Base-by-base conservation (phyloP, 306 rosid species). In the Astragalus membranaceus region DNA sequence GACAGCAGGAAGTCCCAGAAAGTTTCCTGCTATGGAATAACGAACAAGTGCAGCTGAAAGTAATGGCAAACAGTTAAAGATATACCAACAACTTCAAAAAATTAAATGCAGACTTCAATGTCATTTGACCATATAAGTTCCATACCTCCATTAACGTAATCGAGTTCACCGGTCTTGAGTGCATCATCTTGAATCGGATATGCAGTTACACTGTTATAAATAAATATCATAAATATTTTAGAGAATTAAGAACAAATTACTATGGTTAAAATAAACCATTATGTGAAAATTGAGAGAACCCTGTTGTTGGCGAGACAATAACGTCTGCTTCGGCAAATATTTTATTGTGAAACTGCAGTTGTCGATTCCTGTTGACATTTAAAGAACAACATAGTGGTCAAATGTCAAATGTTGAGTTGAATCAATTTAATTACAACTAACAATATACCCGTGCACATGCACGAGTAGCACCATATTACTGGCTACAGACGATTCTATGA, bases 91-190 rank as follows among this genome's bases (percentile, higher is more conserved):
- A 32, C 23, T 8, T n/a, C 35, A 61, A 8, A 53, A 32, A 32
- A 9, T 20, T 35, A 44, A 59, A 39, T 29, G 14, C 52, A 39
- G 49, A 73, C 15, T 14, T 58, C 55, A 44, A 33, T 15, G n/a
- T 37, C 14, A 57, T 20, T 56, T 23, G n/a, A 43, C 30, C 61
- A 61, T 33, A 79, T 64, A 61, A 46, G 41, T 54, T 64, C 54
- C 26, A 17, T 82, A 93, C 98, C 98, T 88, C 97, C 98, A 76
- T 93, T 93, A 36, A 93, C 77, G 41, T 93, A 93, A 84, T 93
- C 98, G 75, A 93, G 98, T 78, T 93, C 98, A 35, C 98, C 98
- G 1, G 97, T 93, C 75, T 84, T 42, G 16, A 87, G 33, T 32
- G 97, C 98, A 83, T 85, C 97, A 37, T 90, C 89, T 60, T 75